These are phyloP conservation scores for Fusarium vanettenii DNA, from an alignment of 2,329 filamentous ascomycete genomes.

Conservation along the genomic window DNA sequence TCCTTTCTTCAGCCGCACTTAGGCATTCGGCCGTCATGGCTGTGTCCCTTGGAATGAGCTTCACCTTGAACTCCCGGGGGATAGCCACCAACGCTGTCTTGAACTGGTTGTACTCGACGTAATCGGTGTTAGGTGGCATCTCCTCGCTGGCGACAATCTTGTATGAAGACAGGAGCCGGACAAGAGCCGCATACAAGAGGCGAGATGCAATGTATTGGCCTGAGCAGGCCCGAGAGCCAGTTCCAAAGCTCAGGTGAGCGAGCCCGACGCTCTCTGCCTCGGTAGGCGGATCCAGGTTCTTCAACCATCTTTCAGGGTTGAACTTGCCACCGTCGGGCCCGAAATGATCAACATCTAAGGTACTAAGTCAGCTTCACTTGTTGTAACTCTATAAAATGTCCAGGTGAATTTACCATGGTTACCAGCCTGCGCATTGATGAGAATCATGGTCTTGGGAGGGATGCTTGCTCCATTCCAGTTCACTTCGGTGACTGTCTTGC, in stretches of 20 bases:
- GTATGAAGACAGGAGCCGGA: slow-evolving; percentile 61
- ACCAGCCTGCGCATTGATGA: slow-evolving; percentile 66
- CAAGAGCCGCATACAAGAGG: slow-evolving; percentile 60
- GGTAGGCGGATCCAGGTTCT: slow-evolving; percentile 47
- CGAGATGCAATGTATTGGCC: slow-evolving; percentile 63
- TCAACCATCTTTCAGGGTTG: slow-evolving; percentile 62
- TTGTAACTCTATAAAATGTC: neutral
- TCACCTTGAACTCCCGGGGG: slow-evolving; percentile 68
- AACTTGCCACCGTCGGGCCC: slow-evolving; percentile 58
- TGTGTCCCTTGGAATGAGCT: slow-evolving; percentile 62
- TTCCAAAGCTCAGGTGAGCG: slow-evolving; percentile 62
- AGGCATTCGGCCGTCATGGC: slow-evolving; percentile 54
- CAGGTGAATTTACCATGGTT: slow-evolving; percentile 57
- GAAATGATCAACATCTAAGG: slow-evolving; percentile 60
- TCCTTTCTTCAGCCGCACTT: slow-evolving; percentile 55
- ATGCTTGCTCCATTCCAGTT: slow-evolving; percentile 63
- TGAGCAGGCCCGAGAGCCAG: slow-evolving; percentile 62
- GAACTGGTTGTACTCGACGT: slow-evolving; percentile 71
- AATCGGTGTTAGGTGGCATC: slow-evolving; percentile 69
- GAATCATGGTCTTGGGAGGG: slow-evolving; percentile 63
- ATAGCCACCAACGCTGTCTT: slow-evolving; percentile 71
- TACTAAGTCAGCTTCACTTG: slow-evolving; percentile 3
- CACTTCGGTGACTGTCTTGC: slow-evolving; percentile 62
- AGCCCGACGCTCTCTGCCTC: slow-evolving; percentile 48
- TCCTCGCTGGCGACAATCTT: slow-evolving; percentile 59